Evolutionary conservation across 768 basidiomycete species (phyloP), one percentile per base, ranked within the genome.

Genomic region (Coprinopsis strossmayeri): DNA sequence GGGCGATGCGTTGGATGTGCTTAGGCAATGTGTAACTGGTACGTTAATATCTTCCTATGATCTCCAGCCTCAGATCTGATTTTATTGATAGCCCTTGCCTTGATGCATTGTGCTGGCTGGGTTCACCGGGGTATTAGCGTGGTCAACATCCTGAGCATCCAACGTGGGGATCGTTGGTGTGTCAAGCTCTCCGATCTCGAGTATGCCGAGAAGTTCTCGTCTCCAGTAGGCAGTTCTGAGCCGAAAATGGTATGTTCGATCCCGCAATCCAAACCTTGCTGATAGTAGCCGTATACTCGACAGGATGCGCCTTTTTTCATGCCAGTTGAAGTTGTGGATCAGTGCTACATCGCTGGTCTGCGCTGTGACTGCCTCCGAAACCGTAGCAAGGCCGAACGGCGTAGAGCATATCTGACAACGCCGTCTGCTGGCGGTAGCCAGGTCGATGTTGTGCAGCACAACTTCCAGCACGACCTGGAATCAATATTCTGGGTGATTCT

Each of bases 121-220:
- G 41, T 45, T 7, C 49, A 54, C n/a, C 3, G 49, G 5, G 49
- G 50, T 35, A 32, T 54, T 12, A 50, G 53, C 28, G 11, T 34
- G 9, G 39, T 39, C 1, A 54, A 50, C 17, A 41, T 54, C 18
- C 30, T 46, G 15, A 21, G 42, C 3, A 25, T 24, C 13, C 20
- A 20, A 24, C 17, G 35, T 12, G 12, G 12, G 3, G 17, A 10
- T 0, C 4, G 11, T 13, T 9, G 24, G 12, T 12, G n/a, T 5
- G 48, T 34, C 3, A 53, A 49, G 25, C 44, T 50, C 7, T 39
- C 42, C 21, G 48, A 53, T 21, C 34, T 53, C 1, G 52, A 53
- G 18, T 53, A 46, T 30, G 46, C 46, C 18, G 23, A 25, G 17
- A 2, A 25, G n/a, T 47, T 47, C 24, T 34, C 46, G 21, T 26